Percentiles rank a stretch among this genome's conserved stretches.
Evolutionary conservation across 768 basidiomycete genomes (phyloP).

Genomic region (Fomitopsis serialis): DNA sequence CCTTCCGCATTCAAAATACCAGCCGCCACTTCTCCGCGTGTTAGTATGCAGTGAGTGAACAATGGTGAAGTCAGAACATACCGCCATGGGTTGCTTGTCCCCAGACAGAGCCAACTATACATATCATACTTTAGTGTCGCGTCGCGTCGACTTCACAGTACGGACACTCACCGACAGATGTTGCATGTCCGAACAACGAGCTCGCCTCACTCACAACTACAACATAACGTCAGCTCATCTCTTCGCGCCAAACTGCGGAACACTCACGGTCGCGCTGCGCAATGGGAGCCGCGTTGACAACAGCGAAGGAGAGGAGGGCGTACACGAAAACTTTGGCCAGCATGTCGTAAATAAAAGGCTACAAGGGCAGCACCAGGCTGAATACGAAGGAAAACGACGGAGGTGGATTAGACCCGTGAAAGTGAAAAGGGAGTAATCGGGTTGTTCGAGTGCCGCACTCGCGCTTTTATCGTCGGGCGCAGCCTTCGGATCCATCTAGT

Average conservation of each 20-base stretch:
- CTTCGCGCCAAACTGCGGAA: neutral
- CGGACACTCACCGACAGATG: constrained; percentile 6
- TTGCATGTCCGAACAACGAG: constrained; percentile 5
- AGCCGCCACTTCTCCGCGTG: neutral
- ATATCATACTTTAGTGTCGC: neutral
- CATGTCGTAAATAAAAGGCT: constrained; percentile 7
- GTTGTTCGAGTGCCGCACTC: neutral
- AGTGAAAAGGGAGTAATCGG: constrained; percentile 6
- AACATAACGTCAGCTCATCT: neutral
- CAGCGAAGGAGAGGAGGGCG: constrained; percentile 9
- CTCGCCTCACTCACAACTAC: constrained; percentile 11
- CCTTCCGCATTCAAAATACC: neutral
- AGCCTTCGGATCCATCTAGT: neutral
- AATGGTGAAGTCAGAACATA: neutral
- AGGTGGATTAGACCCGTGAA: constrained; percentile 8
- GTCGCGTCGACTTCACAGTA: neutral
- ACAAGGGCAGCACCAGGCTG: constrained; percentile 20
- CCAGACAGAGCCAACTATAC: constrained; percentile 3
- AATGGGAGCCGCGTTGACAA: constrained; percentile 11
- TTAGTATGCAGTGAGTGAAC: neutral
- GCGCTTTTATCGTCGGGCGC: neutral
- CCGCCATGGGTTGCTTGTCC: neutral
- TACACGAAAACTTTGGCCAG: constrained; percentile 10
- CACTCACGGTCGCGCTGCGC: constrained; percentile 7
- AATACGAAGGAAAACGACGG: constrained; percentile 7